Conservation (phyloP, 2,329 filamentous ascomycete species). For the Proliferodiscus dingleyae region DNA sequence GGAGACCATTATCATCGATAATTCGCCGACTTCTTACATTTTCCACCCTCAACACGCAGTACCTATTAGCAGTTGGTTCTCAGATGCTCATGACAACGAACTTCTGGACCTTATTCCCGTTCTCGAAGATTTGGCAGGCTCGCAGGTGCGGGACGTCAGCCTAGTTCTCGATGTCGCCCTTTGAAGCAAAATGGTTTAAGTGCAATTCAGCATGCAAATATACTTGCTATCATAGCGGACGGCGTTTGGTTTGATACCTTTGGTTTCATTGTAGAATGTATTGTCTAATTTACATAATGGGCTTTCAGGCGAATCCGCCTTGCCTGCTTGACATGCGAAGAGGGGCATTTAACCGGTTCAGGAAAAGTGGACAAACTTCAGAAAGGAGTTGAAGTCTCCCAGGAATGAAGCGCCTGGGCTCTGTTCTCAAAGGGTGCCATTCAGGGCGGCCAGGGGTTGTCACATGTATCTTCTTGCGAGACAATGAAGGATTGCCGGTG, state of each 20-base stretch:
- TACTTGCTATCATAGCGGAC: conserved; percentile 34
- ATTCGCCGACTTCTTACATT: conserved; percentile 98
- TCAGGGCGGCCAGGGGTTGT: conserved; percentile 19
- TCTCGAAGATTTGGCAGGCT: conserved; percentile 88
- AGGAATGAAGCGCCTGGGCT: conserved; percentile 6
- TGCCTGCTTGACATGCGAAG: conserved; percentile 12
- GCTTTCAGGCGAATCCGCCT: conserved; percentile 26
- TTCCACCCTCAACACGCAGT: conserved; percentile 99
- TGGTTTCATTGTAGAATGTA: conserved; percentile 36
- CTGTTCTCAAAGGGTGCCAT: conserved; percentile 13
- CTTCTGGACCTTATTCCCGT: conserved; percentile 95
- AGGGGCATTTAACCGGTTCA: conserved; percentile 18
- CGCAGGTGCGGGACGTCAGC: conserved; percentile 91
- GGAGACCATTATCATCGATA: conserved; percentile 99
- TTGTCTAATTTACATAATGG: conserved; percentile 36
- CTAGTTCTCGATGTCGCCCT: conserved; percentile 90
- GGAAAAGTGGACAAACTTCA: conserved; percentile 17
- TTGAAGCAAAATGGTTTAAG: conserved; percentile 40
- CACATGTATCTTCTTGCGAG: conserved; percentile 18
- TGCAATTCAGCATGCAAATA: conserved; percentile 29
- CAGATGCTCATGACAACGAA: conserved; percentile 98
- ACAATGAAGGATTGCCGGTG: conserved; percentile 5
- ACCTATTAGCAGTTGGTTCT: conserved; percentile 99
- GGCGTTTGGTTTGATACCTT: conserved; percentile 35
- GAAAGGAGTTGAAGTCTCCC: conserved; percentile 6